phyloP scores from a whole-genome alignment of 331 rosid genomes.

The Acacia concinna region DNA sequence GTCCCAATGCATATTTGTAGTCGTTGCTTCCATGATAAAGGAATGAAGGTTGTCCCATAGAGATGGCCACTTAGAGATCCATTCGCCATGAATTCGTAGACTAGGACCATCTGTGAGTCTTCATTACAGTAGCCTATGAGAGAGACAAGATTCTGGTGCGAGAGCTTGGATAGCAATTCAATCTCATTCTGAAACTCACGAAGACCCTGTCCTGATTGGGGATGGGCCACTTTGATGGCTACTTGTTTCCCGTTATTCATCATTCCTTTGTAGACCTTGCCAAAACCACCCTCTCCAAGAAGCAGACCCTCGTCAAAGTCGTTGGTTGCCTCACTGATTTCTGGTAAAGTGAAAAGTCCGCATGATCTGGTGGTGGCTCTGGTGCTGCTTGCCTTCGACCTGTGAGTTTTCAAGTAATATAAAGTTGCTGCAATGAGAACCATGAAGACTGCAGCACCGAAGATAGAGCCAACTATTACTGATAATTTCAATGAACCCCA shows the following conservation, averaged over 20 bases:
- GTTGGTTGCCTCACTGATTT: conserved; percentile 55
- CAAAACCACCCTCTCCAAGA: conserved; percentile 71
- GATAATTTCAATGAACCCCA: not conserved
- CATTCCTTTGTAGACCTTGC: conserved; percentile 64
- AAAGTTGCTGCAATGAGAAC: not conserved
- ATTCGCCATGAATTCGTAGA: conserved; percentile 65
- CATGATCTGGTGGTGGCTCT: not conserved
- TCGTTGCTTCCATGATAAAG: conserved; percentile 57
- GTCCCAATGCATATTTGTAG: conserved; percentile 63
- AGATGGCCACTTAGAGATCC: conserved; percentile 54
- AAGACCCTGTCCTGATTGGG: conserved; percentile 59
- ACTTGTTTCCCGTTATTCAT: conserved; percentile 44
- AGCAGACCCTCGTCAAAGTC: conserved; percentile 46
- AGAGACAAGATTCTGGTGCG: conserved; percentile 57
- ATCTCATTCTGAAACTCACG: conserved; percentile 66
- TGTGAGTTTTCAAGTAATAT: not conserved
- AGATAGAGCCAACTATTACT: conserved; percentile 28
- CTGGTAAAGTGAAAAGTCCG: conserved; percentile 19
- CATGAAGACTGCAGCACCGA: not conserved
- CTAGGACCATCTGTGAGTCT: conserved; percentile 55
- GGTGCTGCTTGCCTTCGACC: not conserved
- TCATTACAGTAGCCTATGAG: conserved; percentile 60
- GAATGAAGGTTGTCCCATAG: conserved; percentile 43
- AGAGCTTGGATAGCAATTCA: conserved; percentile 56
- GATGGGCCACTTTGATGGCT: conserved; percentile 61